Evolutionary conservation across 2,329 filamentous ascomycete species (phyloP), one percentile per base, ranked within the genome.

Genomic region (Aspergillus proliferans): DNA sequence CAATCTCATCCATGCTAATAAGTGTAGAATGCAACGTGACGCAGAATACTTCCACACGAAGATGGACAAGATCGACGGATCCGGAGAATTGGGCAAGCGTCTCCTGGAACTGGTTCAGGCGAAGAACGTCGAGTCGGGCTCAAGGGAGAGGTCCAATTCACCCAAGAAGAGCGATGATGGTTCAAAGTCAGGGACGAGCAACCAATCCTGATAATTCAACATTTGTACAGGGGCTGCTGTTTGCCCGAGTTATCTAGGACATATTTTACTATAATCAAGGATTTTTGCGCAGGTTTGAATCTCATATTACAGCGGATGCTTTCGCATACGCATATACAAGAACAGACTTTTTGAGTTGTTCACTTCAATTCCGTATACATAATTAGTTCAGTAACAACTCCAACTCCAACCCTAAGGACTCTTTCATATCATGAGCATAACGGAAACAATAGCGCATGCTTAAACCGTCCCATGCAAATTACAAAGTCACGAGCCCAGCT

Each of bases 31-130:
- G 76, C 73, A 88, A 44, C 79, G 79, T 43, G 90, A 95, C 62
- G 79, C 88, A 14, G 82, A 90, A 48, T 81, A 84, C 57, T 85
- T 95, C 59, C 79, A 83, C 44, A 71, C 77, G 1, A 84, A 83
- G 56, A 77, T 95, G 6, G 78, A 82, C 56, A 90, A 88, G 63
- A 80, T 95, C 36, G 85, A 93, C 46, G 89, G 88, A 1, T 88
- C 88, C 51, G 84, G 80, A 8, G 84, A 90, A 56, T 76, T 88
- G 2, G 88, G 87, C 26, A 79, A 85, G 33, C 78, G 84, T 53
- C 76, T 96, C 4, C 70, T 84, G 10, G 78, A 80, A 47, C 47
- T 74, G 18, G 64, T 73, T 28, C 61, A 69, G 41, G 61, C 62
- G 10, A 75, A 74, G 54, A 55, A 54, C 5, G 64, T 66, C 24